Base-by-base conservation (phyloP, 805 yeast species). In the Metschnikowia santaceciliae region DNA sequence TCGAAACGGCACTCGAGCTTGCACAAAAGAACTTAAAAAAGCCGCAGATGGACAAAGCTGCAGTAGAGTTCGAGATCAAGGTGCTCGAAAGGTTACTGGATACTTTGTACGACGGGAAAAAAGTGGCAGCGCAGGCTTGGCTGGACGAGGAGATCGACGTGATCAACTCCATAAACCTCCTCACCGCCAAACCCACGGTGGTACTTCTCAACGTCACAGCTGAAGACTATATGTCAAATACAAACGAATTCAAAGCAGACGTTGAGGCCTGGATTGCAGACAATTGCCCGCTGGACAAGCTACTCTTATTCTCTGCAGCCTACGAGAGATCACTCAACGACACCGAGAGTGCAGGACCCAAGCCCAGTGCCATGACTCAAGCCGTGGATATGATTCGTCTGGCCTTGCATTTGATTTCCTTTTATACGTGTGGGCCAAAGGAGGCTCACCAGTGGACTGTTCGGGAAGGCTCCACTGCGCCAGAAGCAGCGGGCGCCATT, bases 381-480 rank as follows among this genome's bases (percentile, higher is more conserved):
- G 80, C 86, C 42, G 83, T 89, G 17, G 59, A 56, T 36, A 46
- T 55, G n/a, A 52, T 57, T n/a, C 54, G 61, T 11, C 51, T 46
- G 36, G 60, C 43, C 11, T 54, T 58, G 11, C 52, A 51, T 59
- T 83, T 94, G 69, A 90, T 91, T 59, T 90, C 97, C 48, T 94
- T 86, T 78, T 94, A 90, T 81, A 94, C 99, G 34, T 86, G 94
- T 67, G 99, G 99, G 61, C 87, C 96, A 39, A 89, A 88, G 55
- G 99, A 94, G 75, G 96, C 91, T 46, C 86, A 97, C 70, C 97
- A 95, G 72, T 94, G 99, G 99, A 94, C 99, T 34, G 83, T 94
- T 56, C 83, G 98, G 73, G 76, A 78, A 60, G 95, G 95, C 61
- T 87, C 92, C 43, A 85, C 88, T 61, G 97, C 97, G 48, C 99